phyloP scores from a whole-genome alignment of 2,329 filamentous ascomycete genomes.

The Phoma sp. region DNA sequence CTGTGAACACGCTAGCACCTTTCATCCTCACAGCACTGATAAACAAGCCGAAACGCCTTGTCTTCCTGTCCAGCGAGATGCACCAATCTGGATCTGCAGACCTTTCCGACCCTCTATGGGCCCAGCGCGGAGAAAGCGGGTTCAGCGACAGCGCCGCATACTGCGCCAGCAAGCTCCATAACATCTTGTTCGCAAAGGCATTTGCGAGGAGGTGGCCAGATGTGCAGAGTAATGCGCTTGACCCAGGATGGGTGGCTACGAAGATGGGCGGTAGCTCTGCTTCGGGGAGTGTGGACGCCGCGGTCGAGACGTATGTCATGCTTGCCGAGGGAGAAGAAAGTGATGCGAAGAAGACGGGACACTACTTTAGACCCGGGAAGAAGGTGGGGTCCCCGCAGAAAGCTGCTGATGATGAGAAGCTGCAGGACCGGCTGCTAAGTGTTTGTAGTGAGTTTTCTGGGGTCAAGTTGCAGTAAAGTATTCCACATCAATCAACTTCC shows the following conservation, averaged over 20 bases:
- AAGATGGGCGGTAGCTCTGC: constrained; percentile 61
- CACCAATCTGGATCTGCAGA: constrained; percentile 57
- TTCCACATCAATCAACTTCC: neutral
- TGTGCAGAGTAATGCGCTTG: constrained; percentile 56
- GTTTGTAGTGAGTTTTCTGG: constrained; percentile 47
- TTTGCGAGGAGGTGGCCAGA: constrained; percentile 57
- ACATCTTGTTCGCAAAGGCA: constrained; percentile 62
- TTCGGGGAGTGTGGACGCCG: constrained; percentile 55
- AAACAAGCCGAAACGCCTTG: constrained; percentile 56
- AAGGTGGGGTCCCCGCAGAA: constrained; percentile 35
- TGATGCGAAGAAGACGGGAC: constrained; percentile 41
- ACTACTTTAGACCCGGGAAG: constrained; percentile 49
- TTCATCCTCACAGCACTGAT: constrained; percentile 63
- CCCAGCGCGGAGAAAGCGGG: constrained; percentile 41
- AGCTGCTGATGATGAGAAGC: constrained; percentile 43
- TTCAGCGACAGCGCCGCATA: constrained; percentile 54
- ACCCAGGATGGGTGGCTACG: constrained; percentile 63
- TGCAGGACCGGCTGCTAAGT: constrained; percentile 55
- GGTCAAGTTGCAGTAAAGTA: constrained; percentile 35
- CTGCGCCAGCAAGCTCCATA: constrained; percentile 63
- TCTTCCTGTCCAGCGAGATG: constrained; percentile 61
- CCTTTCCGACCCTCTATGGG: constrained; percentile 51
- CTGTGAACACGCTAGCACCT: constrained; percentile 64
- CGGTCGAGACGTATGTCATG: constrained; percentile 57
- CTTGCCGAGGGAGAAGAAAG: constrained; percentile 53